Conservation (phyloP, 2,329 filamentous ascomycete genomes). For the Epichloe coenophiala region DNA sequence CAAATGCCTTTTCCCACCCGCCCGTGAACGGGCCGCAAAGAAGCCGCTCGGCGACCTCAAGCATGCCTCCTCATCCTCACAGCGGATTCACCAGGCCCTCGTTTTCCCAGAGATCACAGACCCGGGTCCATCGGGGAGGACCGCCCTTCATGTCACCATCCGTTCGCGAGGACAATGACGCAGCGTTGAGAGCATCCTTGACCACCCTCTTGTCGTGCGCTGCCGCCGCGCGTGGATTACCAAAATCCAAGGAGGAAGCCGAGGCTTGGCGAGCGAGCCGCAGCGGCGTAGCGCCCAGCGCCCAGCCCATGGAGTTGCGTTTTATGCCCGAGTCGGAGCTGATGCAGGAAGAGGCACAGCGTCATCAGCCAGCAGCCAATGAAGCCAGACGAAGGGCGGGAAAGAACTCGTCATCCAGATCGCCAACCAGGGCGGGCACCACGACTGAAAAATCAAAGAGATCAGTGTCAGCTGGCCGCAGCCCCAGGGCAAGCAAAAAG, state of each 20-base stretch:
- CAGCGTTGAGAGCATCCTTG: constrained; percentile 80
- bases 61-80: constrained; percentile 34
- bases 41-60: constrained; percentile 35
- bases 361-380: constrained; percentile 10
- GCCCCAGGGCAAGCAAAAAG: constrained; percentile 43
- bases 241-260: constrained; percentile 45
- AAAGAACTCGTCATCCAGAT: constrained; percentile 17
- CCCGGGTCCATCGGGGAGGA: constrained; percentile 30
- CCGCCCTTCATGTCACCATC: constrained; percentile 58
- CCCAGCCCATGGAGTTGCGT: constrained; percentile 43
- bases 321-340: constrained; percentile 49
- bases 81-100: constrained; percentile 37
- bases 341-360: constrained; percentile 22
- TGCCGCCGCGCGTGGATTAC: constrained; percentile 70
- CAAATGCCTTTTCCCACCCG: constrained; percentile 84
- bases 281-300: constrained; percentile 29
- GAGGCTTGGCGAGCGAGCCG: constrained; percentile 21
- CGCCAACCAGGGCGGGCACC: constrained; percentile 14
- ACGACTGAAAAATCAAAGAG: constrained; percentile 36
- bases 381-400: constrained; percentile 10
- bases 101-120: constrained; percentile 33
- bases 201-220: constrained; percentile 92
- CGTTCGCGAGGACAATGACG: constrained; percentile 81
- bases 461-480: constrained; percentile 25
- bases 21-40: constrained; percentile 38